Conservation (phyloP, 768 basidiomycete species). For the Clitopilus passeckerianus region DNA sequence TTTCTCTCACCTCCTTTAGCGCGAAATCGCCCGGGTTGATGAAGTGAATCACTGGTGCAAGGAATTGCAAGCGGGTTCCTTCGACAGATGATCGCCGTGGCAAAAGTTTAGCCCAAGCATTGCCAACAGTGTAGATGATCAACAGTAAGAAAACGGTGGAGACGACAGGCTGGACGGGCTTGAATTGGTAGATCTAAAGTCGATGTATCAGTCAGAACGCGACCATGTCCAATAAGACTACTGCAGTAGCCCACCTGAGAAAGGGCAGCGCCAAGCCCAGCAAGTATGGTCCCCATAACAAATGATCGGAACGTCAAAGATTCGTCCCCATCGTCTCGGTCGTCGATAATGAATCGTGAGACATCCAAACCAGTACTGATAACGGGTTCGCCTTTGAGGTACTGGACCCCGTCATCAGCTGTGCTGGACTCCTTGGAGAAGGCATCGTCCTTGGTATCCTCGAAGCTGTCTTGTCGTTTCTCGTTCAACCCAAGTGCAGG, state of each 20-base stretch:
- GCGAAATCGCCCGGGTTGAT: slow-evolving; percentile 55
- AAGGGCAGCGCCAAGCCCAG: slow-evolving; percentile 54
- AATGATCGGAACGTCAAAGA: slow-evolving; percentile 54
- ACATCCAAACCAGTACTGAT: slow-evolving; percentile 44
- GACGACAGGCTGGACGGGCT: slow-evolving; percentile 47
- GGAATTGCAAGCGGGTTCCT: slow-evolving; percentile 35
- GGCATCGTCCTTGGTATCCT: slow-evolving; percentile 11
- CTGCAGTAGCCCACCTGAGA: slow-evolving; percentile 35
- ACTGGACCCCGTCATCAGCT: slow-evolving; percentile 23
- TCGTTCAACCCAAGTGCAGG: not conserved
- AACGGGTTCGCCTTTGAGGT: slow-evolving; percentile 34
- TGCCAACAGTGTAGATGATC: slow-evolving; percentile 45
- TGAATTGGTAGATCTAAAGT: slow-evolving; percentile 52
- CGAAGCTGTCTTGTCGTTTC: slow-evolving; percentile 8
- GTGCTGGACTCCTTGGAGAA: slow-evolving; percentile 15
- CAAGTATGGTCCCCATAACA: slow-evolving; percentile 50
- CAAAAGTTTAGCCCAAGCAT: slow-evolving; percentile 43
- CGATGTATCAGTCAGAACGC: not conserved
- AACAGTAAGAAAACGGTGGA: slow-evolving; percentile 56
- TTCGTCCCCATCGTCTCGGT: slow-evolving; percentile 52
- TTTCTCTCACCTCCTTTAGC: slow-evolving; percentile 47
- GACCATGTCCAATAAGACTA: not conserved
- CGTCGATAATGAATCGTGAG: slow-evolving; percentile 48
- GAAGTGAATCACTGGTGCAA: slow-evolving; percentile 37
- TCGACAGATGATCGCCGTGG: slow-evolving; percentile 36